Evolutionary conservation across 345 rosid genomes (phyloP).

Genomic region (Corymbia maculata): DNA sequence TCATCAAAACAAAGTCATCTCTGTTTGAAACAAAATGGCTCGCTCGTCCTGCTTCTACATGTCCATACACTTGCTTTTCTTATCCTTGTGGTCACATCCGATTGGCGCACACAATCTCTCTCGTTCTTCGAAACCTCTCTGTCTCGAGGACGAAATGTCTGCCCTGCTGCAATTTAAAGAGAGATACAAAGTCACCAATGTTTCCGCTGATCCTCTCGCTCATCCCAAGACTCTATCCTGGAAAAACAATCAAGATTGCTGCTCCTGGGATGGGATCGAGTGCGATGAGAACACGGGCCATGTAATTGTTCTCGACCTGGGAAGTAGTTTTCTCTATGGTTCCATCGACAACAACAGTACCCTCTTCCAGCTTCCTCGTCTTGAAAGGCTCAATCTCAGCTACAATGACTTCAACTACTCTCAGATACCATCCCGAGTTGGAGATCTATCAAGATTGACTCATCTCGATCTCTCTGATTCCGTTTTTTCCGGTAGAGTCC

Average conservation of each 20-base stretch:
- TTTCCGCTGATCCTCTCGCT: no score
- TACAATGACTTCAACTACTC: background rate
- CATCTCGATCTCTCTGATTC: slow-evolving; percentile 3
- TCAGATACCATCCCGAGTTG: background rate
- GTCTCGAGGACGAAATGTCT: background rate
- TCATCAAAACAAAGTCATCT: background rate
- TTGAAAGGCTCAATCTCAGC: background rate
- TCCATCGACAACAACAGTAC: no score
- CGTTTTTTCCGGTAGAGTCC: background rate
- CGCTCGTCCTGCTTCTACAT: background rate
- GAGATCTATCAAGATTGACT: background rate
- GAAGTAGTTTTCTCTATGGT: no score
- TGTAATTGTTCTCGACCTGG: no score
- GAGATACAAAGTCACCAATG: no score
- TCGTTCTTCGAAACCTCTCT: background rate
- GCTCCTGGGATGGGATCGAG: no score
- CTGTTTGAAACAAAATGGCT: background rate
- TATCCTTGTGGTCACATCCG: background rate
- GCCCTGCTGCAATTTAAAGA: no score
- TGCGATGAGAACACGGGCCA: no score
- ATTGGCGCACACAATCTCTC: background rate
- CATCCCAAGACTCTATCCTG: no score
- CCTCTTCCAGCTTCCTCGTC: no score
- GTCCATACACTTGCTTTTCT: background rate
- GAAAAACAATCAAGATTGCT: no score